Evolutionary conservation across 176 grass and related monocot genomes (phyloP), one percentile per base, ranked within the genome.

Genomic region (Miscanthus lutarioriparius): DNA sequence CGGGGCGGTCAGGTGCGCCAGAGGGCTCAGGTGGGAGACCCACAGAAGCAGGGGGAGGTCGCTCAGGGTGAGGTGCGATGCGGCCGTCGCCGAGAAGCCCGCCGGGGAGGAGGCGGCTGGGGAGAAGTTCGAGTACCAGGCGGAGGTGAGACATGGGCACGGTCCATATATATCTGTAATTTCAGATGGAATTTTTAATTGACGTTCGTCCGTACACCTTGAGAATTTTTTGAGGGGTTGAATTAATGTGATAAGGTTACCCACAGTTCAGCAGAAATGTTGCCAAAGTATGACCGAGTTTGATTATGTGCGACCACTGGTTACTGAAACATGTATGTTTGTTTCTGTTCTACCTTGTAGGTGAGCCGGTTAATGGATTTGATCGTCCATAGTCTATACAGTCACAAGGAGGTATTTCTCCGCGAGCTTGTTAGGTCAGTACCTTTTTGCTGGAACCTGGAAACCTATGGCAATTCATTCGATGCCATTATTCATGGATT

Each of bases 321-420:
- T 14, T 68, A 36, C 66, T 76, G 45, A 67, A 56, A 32, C 17
- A 2, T 43, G 11, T 67, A 13, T 67, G 6, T n/a, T 54, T 76
- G 10, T 56, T 41, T 77, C 27, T 61, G 10, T 85, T 64, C 17
- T 83, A 49, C 66, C 43, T 35, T 94, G 76, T 86, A 97, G 91
- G 91, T 97, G 51, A 97, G 94, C 77, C 85, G 91, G 33, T 63
- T 97, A 64, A 58, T 97, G 83, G 94, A 97, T 82, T 94, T 97
- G 87, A 97, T 97, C 78, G 94, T 94, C 38, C 94, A 92, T 78
- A 94, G 94, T 75, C 87, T 94, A 49, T 97, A 97, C 83, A 97
- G 94, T 58, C 94, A 97, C 63, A 97, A 97, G 83, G 94, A 97
- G 82, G 91, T 97, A 59, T 97, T 97, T 91, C 89, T 97, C 36